These are phyloP conservation scores for Blastobotrys parvus DNA, from an alignment of 805 yeast species.

Conservation along the genomic window DNA sequence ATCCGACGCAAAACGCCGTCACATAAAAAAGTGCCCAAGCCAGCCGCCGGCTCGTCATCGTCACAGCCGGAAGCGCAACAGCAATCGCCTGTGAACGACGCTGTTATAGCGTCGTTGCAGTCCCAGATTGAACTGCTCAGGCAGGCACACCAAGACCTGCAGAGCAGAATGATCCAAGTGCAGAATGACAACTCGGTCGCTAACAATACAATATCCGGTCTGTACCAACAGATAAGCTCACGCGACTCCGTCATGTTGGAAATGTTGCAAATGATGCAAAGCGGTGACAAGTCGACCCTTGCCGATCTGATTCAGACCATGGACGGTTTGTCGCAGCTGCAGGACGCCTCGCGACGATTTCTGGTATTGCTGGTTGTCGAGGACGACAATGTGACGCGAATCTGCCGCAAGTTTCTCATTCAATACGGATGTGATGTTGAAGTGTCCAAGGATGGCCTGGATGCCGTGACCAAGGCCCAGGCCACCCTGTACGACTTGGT, in stretches of 20 bases:
- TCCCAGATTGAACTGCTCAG: conserved; percentile 1
- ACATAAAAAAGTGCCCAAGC: conserved; percentile 31
- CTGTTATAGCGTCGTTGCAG: conserved; percentile 2
- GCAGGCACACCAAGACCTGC: conserved; percentile 8
- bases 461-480: conserved; percentile 82
- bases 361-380: conserved; percentile 45
- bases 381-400: conserved; percentile 56
- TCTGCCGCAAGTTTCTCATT: conserved; percentile 72
- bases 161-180: not conserved
- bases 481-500: conserved; percentile 43
- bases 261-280: not conserved
- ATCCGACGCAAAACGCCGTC: conserved; percentile 76
- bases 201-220: not conserved
- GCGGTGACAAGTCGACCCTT: not conserved
- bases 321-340: not conserved
- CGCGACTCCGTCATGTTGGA: not conserved
- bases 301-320: not conserved
- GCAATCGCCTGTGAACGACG: too few species aligned
- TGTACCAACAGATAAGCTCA: not conserved
- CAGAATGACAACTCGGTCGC: conserved; percentile 1
- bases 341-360: not conserved
- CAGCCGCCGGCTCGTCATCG: conserved; percentile 3
- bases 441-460: conserved; percentile 85
- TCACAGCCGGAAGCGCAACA: not conserved
- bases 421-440: conserved; percentile 91